phyloP scores from a whole-genome alignment of 2,329 filamentous ascomycete genomes.

The Colletotrichum sp. region DNA sequence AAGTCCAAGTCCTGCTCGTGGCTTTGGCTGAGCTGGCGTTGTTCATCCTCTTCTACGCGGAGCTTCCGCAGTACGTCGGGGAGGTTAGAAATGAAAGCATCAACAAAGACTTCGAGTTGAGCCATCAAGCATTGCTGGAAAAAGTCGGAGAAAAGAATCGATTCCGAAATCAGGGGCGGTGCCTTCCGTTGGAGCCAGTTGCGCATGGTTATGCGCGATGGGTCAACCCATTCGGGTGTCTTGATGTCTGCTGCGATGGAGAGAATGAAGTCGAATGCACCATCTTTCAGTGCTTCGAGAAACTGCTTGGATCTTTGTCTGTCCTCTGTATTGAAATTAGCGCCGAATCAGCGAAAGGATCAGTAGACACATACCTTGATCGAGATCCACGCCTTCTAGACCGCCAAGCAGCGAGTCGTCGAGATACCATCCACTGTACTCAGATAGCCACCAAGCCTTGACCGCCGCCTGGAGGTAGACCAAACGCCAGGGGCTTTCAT shows the following conservation, averaged over 20 bases:
- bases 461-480: conserved; percentile 80
- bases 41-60: conserved; percentile 88
- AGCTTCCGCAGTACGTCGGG: conserved; percentile 88
- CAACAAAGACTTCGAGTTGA: conserved; percentile 85
- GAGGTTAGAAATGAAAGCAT: conserved; percentile 93
- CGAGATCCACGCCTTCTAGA: conserved; percentile 62
- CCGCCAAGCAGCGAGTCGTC: conserved; percentile 60
- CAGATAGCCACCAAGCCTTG: conserved; percentile 85
- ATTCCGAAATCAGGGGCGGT: conserved; percentile 69
- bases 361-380: conserved; percentile 44
- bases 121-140: conserved; percentile 78
- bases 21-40: conserved; percentile 69
- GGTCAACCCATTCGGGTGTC: conserved; percentile 84
- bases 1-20: conserved; percentile 76
- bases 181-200: conserved; percentile 84
- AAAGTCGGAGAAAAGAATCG: conserved; percentile 70
- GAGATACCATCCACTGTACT: conserved; percentile 89
- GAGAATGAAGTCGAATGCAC: conserved; percentile 90
- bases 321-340: conserved; percentile 55
- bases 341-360: background rate
- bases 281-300: conserved; percentile 79
- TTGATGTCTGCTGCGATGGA: conserved; percentile 83
- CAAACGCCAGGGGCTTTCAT: conserved; percentile 74
- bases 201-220: conserved; percentile 81
- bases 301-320: conserved; percentile 76